Conservation (phyloP, 805 yeast genomes). For the Saccharomycopsis microspora region DNA sequence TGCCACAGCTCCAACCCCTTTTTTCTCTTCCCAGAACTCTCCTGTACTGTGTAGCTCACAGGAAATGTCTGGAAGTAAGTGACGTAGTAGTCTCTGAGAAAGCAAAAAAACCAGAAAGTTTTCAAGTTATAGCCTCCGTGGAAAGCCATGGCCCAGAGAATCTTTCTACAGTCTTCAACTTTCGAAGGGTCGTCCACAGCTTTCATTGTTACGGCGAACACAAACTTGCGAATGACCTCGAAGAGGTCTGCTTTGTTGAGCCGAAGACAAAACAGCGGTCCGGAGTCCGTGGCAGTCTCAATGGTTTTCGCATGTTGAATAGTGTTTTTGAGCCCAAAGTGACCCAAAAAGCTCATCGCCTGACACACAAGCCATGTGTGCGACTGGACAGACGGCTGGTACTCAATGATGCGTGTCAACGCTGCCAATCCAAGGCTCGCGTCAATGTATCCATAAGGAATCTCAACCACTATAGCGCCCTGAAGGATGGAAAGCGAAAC, state of each 20-base stretch:
- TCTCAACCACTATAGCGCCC: too few relatives aligned
- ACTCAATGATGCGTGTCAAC: too few relatives aligned
- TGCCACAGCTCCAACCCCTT: not conserved
- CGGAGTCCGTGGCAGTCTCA: too few relatives aligned
- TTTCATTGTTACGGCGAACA: slow-evolving; percentile 25
- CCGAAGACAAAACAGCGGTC: slow-evolving; percentile 9
- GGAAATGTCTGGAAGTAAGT: slow-evolving; percentile 3
- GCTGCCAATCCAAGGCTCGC: too few relatives aligned
- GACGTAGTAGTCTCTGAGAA: slow-evolving; percentile 23
- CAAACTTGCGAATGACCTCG: slow-evolving; percentile 29
- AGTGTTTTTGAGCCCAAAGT: too few relatives aligned
- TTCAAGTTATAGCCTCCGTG: slow-evolving; percentile 34
- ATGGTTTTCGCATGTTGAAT: too few relatives aligned
- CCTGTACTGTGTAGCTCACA: not conserved
- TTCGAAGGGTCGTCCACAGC: slow-evolving; percentile 28
- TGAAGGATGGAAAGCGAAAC: too few relatives aligned
- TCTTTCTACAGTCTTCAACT: slow-evolving; percentile 25
- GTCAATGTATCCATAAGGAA: too few relatives aligned
- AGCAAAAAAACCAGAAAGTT: slow-evolving; percentile 31
- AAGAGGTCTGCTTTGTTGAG: slow-evolving; percentile 18
- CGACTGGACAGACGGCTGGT: too few relatives aligned
- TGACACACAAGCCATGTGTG: not conserved
- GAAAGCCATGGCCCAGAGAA: slow-evolving; percentile 31
- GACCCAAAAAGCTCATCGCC: too few relatives aligned
- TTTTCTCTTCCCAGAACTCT: not conserved